Evolutionary conservation across 164 flowering plant genomes (phyloP).

Genomic region (Sextonia rubra): DNA sequence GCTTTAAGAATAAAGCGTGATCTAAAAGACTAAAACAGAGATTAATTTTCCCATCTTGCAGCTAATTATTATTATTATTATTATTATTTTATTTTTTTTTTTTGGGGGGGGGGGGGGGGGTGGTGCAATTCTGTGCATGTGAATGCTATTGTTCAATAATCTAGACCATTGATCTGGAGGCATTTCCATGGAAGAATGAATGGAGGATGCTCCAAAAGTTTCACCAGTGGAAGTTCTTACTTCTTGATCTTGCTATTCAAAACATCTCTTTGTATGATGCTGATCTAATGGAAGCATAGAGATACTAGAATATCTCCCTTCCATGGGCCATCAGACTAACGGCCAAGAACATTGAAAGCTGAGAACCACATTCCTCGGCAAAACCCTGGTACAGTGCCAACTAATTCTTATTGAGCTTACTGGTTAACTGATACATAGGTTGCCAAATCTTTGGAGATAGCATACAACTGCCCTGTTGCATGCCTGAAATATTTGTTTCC

Average conservation of each 20-base stretch:
- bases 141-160: not conserved
- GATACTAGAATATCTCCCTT: too few relatives aligned
- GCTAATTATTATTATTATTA: too few relatives aligned
- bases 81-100: too few relatives aligned
- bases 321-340: not conserved
- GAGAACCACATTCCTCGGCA: not conserved
- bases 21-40: not conserved
- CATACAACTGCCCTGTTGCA: conserved; percentile 95
- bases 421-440: conserved; percentile 78
- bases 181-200: not conserved
- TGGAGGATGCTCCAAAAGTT: not conserved
- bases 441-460: conserved; percentile 88
- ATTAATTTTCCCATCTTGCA: not conserved
- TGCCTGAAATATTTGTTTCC: conserved; percentile 95
- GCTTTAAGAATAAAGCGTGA: not conserved
- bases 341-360: not conserved
- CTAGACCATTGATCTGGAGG: not conserved
- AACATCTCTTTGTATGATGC: too few relatives aligned
- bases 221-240: not conserved
- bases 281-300: too few relatives aligned
- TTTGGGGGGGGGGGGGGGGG: too few relatives aligned
- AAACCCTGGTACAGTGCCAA: not conserved
- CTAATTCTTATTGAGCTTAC: conserved; percentile 26
- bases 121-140: not conserved
- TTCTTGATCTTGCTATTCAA: too few relatives aligned